These are phyloP conservation scores for Sphagnum fallax DNA, from an alignment of 228 moss, liverwort and hornwort genomes.

Conservation along the genomic window DNA sequence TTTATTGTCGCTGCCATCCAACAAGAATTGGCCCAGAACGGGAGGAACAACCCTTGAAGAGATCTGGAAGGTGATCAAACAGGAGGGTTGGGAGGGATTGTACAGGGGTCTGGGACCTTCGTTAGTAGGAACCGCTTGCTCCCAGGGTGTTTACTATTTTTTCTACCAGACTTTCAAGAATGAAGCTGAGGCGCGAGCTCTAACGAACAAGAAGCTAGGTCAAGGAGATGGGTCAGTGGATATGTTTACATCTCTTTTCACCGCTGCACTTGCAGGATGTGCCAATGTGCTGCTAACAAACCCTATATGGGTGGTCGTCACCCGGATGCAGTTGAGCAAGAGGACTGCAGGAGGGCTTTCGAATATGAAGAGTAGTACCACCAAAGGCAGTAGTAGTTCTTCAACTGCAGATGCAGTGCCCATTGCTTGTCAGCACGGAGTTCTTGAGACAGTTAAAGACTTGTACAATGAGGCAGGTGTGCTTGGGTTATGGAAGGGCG, in stretches of 20 bases:
- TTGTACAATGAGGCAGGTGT: conserved; percentile 50
- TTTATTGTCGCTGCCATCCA: too few species aligned
- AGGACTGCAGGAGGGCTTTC: too few species aligned
- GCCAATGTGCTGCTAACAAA: conserved; percentile 83
- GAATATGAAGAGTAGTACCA: too few species aligned
- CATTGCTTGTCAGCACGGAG: too few species aligned
- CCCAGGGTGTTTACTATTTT: conserved; percentile 97
- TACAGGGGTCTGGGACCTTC: conserved; percentile 83
- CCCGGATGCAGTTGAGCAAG: conserved; percentile 75
- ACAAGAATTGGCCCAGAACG: too few species aligned
- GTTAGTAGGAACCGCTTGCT: conserved; percentile 77
- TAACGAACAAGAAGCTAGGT: conserved; percentile 47
- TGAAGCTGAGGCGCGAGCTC: conserved; percentile 63
- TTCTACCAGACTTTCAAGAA: conserved; percentile 91
- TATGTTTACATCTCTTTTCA: conserved; percentile 74
- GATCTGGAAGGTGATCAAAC: conserved; percentile 53
- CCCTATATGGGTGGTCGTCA: conserved; percentile 98
- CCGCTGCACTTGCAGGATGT: conserved; percentile 85
- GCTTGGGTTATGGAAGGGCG: conserved; percentile 85
- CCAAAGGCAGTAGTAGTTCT: too few species aligned
- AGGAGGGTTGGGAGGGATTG: conserved; percentile 90
- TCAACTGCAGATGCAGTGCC: too few species aligned
- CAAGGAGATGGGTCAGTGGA: conserved; percentile 73
- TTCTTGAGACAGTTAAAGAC: conserved; percentile 18
- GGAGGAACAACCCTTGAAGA: not conserved